Evolutionary conservation across 192 early-diverging fungal genomes (phyloP).

Genomic region (Irineochytrium annulatum): DNA sequence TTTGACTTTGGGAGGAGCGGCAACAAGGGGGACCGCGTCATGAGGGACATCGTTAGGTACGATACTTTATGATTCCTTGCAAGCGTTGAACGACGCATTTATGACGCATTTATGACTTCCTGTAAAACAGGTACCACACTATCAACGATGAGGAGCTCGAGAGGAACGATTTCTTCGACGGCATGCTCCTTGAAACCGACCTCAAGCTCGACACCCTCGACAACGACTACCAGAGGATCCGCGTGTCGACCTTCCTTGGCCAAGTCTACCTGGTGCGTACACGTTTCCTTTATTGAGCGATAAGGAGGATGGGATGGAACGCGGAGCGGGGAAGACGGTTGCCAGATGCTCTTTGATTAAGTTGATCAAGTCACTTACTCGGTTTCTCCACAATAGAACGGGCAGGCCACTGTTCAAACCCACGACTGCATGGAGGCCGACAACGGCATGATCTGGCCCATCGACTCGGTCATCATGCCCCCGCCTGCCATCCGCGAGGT

Average conservation of each 20-base stretch:
- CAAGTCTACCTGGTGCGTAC: slow-evolving; percentile 22
- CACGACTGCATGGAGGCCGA: slow-evolving; percentile 21
- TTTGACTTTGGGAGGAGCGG: too few relatives aligned
- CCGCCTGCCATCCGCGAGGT: slow-evolving; percentile 11
- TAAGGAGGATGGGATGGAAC: too few relatives aligned
- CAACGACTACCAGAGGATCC: slow-evolving; percentile 32
- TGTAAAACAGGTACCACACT: slow-evolving; percentile 32
- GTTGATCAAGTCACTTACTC: neutral
- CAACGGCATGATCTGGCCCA: slow-evolving; percentile 26
- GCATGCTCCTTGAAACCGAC: slow-evolving; percentile 23
- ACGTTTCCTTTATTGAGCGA: slow-evolving; percentile 6
- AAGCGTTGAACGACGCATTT: too few relatives aligned
- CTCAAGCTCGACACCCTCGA: slow-evolving; percentile 20
- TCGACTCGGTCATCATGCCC: slow-evolving; percentile 23
- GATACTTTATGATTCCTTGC: too few relatives aligned
- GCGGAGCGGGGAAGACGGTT: too few relatives aligned
- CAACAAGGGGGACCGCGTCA: neutral
- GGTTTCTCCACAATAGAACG: slow-evolving; percentile 29
- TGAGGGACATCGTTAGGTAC: too few relatives aligned
- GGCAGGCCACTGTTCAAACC: slow-evolving; percentile 18
- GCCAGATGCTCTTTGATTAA: neutral
- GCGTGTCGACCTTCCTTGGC: slow-evolving; percentile 16
- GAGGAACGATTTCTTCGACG: slow-evolving; percentile 14
- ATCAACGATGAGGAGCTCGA: slow-evolving; percentile 20
- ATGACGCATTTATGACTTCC: too few relatives aligned